Conservation (phyloP, 2,329 filamentous ascomycete genomes). For the Ophiostoma tasmaniense region DNA sequence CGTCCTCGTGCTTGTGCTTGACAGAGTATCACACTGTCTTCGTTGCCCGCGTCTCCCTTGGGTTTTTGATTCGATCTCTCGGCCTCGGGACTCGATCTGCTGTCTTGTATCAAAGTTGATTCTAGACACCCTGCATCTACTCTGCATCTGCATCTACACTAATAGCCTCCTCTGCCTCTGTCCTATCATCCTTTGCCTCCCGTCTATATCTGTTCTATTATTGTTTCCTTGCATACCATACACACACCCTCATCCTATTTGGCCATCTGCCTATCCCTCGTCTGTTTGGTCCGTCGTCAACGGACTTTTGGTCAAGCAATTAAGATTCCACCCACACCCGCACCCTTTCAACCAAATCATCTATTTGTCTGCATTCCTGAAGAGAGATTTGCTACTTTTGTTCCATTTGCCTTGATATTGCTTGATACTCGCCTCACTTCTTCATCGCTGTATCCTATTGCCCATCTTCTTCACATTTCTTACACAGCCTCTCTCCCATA, state of each 20-base stretch:
- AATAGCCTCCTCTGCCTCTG: background rate
- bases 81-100: background rate
- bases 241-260: background rate
- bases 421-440: background rate
- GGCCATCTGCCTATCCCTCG: background rate
- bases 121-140: background rate
- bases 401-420: background rate
- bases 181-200: slow-evolving; percentile 5
- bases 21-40: background rate
- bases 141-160: background rate
- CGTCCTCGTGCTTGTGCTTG: slow-evolving; percentile 18
- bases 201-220: background rate
- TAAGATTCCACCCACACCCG: slow-evolving; percentile 12
- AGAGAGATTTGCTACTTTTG: background rate
- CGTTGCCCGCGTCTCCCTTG: background rate
- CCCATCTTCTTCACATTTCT: background rate
- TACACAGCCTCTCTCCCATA: background rate
- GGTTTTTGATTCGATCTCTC: background rate
- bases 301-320: slow-evolving; percentile 9
- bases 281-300: background rate
- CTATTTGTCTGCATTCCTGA: slow-evolving; percentile 5
- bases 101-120: slow-evolving; percentile 1
- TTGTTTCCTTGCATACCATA: background rate
- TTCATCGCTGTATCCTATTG: background rate
- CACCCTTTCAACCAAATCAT: slow-evolving; percentile 2